phyloP scores from a whole-genome alignment of 352 stramenopile genomes.

The Phytophthora constricta region DNA sequence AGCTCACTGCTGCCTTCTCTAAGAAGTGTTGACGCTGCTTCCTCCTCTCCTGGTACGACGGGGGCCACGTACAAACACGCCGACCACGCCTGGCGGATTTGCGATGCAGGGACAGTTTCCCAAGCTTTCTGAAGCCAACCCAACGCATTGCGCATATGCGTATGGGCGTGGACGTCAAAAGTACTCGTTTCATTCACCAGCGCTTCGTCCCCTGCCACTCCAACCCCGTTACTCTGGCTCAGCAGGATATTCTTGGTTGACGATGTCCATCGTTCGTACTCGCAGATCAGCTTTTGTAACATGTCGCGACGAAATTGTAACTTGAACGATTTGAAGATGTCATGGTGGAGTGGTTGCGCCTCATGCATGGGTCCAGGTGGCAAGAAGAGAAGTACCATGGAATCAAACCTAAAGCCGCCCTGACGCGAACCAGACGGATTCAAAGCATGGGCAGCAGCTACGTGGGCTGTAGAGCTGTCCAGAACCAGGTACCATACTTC shows the following conservation, averaged over 20 bases:
- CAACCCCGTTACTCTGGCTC: slow-evolving; percentile 6
- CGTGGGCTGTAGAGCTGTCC: slow-evolving; percentile 66
- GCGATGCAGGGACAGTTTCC: slow-evolving; percentile 31
- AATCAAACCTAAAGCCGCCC: slow-evolving; percentile 69
- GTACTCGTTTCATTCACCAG: slow-evolving; percentile 10
- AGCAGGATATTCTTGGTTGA: slow-evolving; percentile 3
- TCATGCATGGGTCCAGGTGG: slow-evolving; percentile 48
- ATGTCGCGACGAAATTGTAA: slow-evolving; percentile 65
- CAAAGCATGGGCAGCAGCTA: slow-evolving; percentile 65
- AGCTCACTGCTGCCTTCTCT: slow-evolving; percentile 22
- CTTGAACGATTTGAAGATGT: slow-evolving; percentile 65
- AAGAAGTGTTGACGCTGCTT: slow-evolving; percentile 15
- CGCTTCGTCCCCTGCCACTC: slow-evolving; percentile 5
- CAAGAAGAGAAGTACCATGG: slow-evolving; percentile 69
- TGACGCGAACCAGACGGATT: slow-evolving; percentile 66
- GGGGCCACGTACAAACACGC: slow-evolving; percentile 44
- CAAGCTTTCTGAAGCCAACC: slow-evolving; percentile 56
- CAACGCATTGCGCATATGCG: slow-evolving; percentile 53
- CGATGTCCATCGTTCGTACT: slow-evolving; percentile 32
- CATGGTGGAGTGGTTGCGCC: slow-evolving; percentile 67
- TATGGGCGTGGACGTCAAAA: slow-evolving; percentile 57
- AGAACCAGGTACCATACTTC: slow-evolving; percentile 78
- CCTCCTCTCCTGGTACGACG: slow-evolving; percentile 35
- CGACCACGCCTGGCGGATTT: slow-evolving; percentile 55
- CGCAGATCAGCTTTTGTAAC: slow-evolving; percentile 51